These are phyloP conservation scores for Flaveria ramosissima DNA, from an alignment of 129 eudicot genomes.

Conservation along the genomic window DNA sequence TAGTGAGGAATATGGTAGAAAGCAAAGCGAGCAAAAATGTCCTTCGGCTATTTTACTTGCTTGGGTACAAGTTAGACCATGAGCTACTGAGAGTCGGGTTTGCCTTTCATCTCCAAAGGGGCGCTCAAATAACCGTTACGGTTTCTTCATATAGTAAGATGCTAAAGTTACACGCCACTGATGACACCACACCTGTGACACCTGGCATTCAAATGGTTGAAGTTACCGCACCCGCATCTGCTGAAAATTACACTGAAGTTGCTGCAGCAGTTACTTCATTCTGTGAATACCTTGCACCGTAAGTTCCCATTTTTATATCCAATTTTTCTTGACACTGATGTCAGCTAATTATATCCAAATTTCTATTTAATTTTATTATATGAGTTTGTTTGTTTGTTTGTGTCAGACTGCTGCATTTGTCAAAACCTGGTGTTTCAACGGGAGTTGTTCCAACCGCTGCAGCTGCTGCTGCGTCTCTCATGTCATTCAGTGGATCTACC, in stretches of 20 bases:
- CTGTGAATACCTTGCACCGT: slow-evolving; percentile 99
- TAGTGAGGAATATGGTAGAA: slow-evolving; percentile 81
- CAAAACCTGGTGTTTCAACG: slow-evolving; percentile 86
- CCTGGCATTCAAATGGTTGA: slow-evolving; percentile 95
- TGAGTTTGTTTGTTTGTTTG: not conserved
- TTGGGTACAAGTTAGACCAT: slow-evolving; percentile 91
- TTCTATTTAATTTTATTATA: not conserved
- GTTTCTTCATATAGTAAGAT: slow-evolving; percentile 87
- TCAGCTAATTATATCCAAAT: not conserved
- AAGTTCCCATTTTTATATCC: slow-evolving; percentile 30
- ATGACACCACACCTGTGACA: slow-evolving; percentile 82
- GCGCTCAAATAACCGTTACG: slow-evolving; percentile 82
- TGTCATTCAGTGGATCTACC: slow-evolving; percentile 85
- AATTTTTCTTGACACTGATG: not conserved
- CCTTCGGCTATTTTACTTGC: slow-evolving; percentile 68
- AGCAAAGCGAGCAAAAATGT: slow-evolving; percentile 87
- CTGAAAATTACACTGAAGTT: slow-evolving; percentile 78
- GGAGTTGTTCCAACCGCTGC: slow-evolving; percentile 98
- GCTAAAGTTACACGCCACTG: slow-evolving; percentile 86
- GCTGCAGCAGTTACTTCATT: slow-evolving; percentile 74
- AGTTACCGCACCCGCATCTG: slow-evolving; percentile 92
- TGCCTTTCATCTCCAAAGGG: slow-evolving; percentile 73
- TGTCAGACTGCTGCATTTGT: slow-evolving; percentile 81
- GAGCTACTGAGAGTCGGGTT: slow-evolving; percentile 82
- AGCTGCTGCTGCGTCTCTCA: slow-evolving; percentile 92